A percentile compares a stretch with the other conserved stretches of the same genome.
phyloP scores from a whole-genome alignment of 306 rosid species.

The apple (Malus domestica) region DNA sequence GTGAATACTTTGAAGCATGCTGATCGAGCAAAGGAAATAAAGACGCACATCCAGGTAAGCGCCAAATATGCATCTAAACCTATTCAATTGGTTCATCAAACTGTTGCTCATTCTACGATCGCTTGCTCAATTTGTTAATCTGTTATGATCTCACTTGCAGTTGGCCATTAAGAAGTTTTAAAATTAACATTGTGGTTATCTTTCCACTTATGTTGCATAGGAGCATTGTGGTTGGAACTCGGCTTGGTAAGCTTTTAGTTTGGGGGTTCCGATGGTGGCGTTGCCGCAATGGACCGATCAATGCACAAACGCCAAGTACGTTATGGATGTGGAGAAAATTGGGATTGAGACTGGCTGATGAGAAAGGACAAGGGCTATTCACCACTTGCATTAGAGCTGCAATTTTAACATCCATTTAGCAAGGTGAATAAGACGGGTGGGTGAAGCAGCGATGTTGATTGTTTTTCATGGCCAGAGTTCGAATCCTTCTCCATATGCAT shows the following conservation, averaged over 20 bases:
- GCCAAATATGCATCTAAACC: not conserved
- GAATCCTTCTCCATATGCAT: too few species aligned
- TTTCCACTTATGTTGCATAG: not conserved
- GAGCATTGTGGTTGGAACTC: not conserved
- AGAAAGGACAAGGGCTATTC: not conserved
- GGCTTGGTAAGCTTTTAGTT: not conserved
- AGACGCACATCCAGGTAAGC: slow-evolving; percentile 56
- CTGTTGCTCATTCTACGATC: not conserved
- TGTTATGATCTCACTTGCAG: slow-evolving; percentile 1
- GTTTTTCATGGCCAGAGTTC: too few species aligned
- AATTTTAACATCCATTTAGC: not conserved
- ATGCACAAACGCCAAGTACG: not conserved
- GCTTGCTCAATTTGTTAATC: not conserved
- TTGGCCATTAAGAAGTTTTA: too few species aligned
- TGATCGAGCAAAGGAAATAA: slow-evolving; percentile 58
- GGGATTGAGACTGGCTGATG: not conserved
- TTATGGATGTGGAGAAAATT: not conserved
- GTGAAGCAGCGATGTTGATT: not conserved
- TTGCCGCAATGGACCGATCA: not conserved
- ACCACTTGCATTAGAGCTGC: not conserved
- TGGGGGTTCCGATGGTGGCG: not conserved
- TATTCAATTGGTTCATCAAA: not conserved
- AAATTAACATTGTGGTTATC: not conserved
- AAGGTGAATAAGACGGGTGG: not conserved
- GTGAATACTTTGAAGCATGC: slow-evolving; percentile 59